Evolutionary conservation across 2,329 filamentous ascomycete species (phyloP), one percentile per base, ranked within the genome.

Genomic region (Colletotrichum sp.): DNA sequence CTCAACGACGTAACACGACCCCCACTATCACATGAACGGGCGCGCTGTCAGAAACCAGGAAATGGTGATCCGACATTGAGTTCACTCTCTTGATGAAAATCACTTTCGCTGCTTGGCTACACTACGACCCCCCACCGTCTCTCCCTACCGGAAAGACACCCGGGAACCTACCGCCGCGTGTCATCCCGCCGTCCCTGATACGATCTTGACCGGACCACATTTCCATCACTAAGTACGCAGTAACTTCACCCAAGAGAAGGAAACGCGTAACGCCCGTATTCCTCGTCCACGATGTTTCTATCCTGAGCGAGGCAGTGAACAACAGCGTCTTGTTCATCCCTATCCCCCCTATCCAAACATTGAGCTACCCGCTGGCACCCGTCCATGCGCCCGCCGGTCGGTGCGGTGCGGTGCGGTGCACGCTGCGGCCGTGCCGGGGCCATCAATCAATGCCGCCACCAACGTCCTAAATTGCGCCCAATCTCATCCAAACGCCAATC

Each of bases 241-340:
- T 61, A 32, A 32, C 68, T 60, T 36, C 16, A 24, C 6, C 21
- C 3, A 61, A 12, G 39, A n/a, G 21, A 52, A 8, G 9, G 30
- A 43, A 34, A n/a, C 55, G 63, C 57, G 63, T 73, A 57, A 67
- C 43, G 43, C 59, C 36, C 70, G 43, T 73, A 68, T 68, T 36
- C 9, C 13, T 21, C 21, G 10, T 24, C 26, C 14, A 24, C 21
- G 4, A 10, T 48, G 73, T 73, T 75, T 73, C 73, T 75, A 75
- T 75, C 59, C 59, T 26, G 70, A 32, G 74, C 32, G 70, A 75
- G 74, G 74, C 74, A 68, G 74, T 75, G 74, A 65, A 10, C 55
- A 24, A 13, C 43, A 21, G n/a, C 59, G 30, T n/a, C 59, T 30
- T 18, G 59, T 7, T 32, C 59, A n/a, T 61, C 59, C 28, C 18